Base-by-base conservation (phyloP, 2,329 filamentous ascomycete species). In the Neoarthrinium moseri region DNA sequence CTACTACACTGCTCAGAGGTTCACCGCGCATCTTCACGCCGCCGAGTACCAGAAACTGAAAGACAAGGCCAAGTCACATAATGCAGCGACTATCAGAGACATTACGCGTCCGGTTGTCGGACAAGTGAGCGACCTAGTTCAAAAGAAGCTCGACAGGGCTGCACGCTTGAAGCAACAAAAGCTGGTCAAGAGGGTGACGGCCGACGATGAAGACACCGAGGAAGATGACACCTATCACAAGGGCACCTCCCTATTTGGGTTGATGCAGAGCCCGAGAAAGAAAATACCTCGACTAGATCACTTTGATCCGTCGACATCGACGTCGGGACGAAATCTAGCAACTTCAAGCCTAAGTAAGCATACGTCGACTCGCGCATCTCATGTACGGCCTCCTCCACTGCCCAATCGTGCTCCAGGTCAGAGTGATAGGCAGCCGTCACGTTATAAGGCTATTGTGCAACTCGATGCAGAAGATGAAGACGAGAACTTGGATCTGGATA, bases 1-100 rank as follows among this genome's bases (percentile, higher is more conserved):
- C 51, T 68, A 86, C 17, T 69, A 77, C 13, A 79, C 83, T 0
- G 88, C 88, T 0, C 78, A 81, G 43, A 69, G 73, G 3, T 92
- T 89, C 64, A 92, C 88, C 0, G 76, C 78, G 5, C 87, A 91
- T 62, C 75, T 92, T 2, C 87, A 91, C 60, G 79, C 83, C n/a
- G 86, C 83, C 13, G 87, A 91, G 63, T 92, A 92, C 61, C 74
- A 82, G 47, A 78, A 84, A 4, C 75, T 89, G 35, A 86, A 86
- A 62, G 67, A 70, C 26, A 67, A 72, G 27, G 79, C 81, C 4
- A 77, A 71, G 51, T 60, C 70, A 8, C 74, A 77, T 40, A 83
- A 83, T 51, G 75, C 75, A 1, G 72, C 72, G 17, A 65, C 70
- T 8, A 78, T 81, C 48, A 65, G 60, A 17, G 65, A 70, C 47